Base-by-base conservation (phyloP, 208 protist species). In the Crithidia fasciculata region DNA sequence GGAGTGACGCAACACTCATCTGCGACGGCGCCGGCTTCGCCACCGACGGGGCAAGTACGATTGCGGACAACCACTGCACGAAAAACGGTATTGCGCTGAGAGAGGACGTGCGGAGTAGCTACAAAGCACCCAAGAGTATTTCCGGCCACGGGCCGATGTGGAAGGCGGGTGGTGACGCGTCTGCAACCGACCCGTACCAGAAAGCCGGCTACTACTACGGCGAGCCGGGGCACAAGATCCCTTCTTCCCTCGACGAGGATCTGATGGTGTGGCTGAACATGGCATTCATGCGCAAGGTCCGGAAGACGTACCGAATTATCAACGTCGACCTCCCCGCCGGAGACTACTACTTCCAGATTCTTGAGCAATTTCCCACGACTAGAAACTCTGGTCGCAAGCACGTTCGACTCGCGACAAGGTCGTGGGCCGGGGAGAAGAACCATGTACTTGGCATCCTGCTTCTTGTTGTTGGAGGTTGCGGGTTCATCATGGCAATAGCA, bases 251-350 rank as follows among this genome's bases (percentile, higher is more conserved):
- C 36, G 96, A 99, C 86, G 92, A 99, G 74, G 97, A 99, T 77
- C 97, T 99, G 53, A 98, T 99, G 56, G 97, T 99, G 40, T 99
- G 99, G 99, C 96, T 99, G 81, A 87, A 97, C 47, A 82, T 89
- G 15, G 96, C 98, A 3, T 97, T 89, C 15, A 86, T 99, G 15
- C 90, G 98, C 28, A 92, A 84, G 40, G 99, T 99, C 75, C 87
- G 89, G 15, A 99, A 99, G 70, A 89, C 99, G 15, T 98, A 98
- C 80, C 85, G 98, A 19, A 86, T 95, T 56, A 94, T 99, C 59
- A 72, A 95, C 36, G 58, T 61, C 2, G 84, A 94, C 44, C 75
- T 99, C 8, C 28, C 69, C 3, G 76, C 90, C 12, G 98, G 98
- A 15, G 83, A 69, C 8, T 99, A 99, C 78, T 85, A 72, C 9